Percentiles rank a stretch among this genome's conserved stretches.
Conservation (phyloP, 768 basidiomycete genomes). For the Phylloporus arenicola region DNA sequence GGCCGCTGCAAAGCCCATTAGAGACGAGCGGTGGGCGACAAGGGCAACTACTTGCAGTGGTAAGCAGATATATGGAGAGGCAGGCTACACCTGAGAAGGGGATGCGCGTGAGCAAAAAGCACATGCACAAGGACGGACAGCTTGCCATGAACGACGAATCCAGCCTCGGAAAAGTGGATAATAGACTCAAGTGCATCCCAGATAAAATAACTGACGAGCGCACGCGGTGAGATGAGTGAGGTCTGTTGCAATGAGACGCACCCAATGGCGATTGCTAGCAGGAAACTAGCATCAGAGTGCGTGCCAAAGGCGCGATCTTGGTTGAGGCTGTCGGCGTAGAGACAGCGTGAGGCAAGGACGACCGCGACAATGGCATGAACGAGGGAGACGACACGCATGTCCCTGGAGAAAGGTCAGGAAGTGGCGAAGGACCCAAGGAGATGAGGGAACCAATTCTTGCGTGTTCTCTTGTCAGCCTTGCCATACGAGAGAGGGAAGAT, state of each 20-base stretch:
- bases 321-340: conserved; percentile 43
- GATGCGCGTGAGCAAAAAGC: conserved; percentile 1
- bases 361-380: conserved; percentile 65
- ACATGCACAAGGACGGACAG: background rate
- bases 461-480: conserved; percentile 39
- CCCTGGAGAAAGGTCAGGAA: conserved; percentile 39
- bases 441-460: conserved; percentile 52
- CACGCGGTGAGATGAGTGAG: background rate
- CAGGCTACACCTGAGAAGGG: conserved; percentile 51
- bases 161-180: conserved; percentile 61
- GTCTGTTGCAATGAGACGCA: conserved; percentile 27
- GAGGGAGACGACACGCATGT: conserved; percentile 67
- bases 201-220: conserved; percentile 56
- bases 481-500: conserved; percentile 49
- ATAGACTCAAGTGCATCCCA: conserved; percentile 79
- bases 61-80: conserved; percentile 56
- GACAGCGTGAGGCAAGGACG: conserved; percentile 52
- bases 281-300: conserved; percentile 50
- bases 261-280: conserved; percentile 70
- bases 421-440: background rate
- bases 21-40: background rate
- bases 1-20: conserved; percentile 43
- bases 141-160: conserved; percentile 74
- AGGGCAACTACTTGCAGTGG: conserved; percentile 50
- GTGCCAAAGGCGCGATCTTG: conserved; percentile 76